Evolutionary conservation across 2,329 filamentous ascomycete genomes (phyloP).

Genomic region (Colletotrichum sansevieriae): DNA sequence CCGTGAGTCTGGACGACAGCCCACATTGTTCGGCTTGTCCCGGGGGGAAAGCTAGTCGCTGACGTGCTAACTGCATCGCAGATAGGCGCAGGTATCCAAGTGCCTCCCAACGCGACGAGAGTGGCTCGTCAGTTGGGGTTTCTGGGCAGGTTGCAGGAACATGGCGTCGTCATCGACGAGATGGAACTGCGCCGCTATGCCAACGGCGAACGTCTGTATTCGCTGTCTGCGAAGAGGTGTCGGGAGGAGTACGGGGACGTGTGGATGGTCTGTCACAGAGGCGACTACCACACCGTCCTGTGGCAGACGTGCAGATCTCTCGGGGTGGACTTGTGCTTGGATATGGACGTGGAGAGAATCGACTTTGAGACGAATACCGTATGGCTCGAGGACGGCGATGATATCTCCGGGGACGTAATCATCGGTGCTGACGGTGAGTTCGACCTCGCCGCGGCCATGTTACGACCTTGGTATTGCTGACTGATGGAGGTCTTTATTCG

Average conservation of each 20-base stretch:
- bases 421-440: slow-evolving; percentile 33
- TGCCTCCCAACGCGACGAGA: slow-evolving; percentile 30
- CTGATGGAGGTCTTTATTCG: slow-evolving; percentile 17
- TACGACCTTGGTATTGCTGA: background rate
- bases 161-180: background rate
- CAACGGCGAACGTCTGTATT: slow-evolving; percentile 6
- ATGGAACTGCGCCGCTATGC: slow-evolving; percentile 29
- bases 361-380: slow-evolving; percentile 20
- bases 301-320: slow-evolving; percentile 24
- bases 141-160: slow-evolving; percentile 11
- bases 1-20: slow-evolving; percentile 5
- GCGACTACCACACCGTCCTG: slow-evolving; percentile 24
- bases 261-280: slow-evolving; percentile 33
- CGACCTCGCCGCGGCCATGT: fast-evolving
- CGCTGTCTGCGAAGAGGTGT: background rate
- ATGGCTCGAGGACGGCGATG: slow-evolving; percentile 34
- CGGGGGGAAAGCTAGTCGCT: background rate
- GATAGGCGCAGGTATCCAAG: slow-evolving; percentile 37
- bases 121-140: slow-evolving; percentile 33
- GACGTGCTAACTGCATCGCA: background rate
- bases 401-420: slow-evolving; percentile 24
- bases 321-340: slow-evolving; percentile 22
- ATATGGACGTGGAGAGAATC: slow-evolving; percentile 30
- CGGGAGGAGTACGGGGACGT: slow-evolving; percentile 16
- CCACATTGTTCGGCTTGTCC: background rate